A percentile compares a stretch with the other conserved stretches of the same genome.
phyloP scores from a whole-genome alignment of 441 rosid genomes.

The Melastoma candidum region DNA sequence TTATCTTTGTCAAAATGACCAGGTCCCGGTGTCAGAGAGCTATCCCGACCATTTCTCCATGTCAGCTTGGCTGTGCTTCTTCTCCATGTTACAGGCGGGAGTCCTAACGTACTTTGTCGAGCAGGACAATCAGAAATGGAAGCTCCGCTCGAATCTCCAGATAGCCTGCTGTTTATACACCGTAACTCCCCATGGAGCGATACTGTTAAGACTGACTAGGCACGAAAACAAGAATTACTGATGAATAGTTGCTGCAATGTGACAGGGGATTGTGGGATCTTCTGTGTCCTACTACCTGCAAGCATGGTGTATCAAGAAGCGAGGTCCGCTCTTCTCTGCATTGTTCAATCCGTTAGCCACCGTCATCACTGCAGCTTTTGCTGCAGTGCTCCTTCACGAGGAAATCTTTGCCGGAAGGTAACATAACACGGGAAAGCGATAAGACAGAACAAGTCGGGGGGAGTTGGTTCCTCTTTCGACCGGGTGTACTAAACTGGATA shows the following conservation, averaged over 20 bases:
- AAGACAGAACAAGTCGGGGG: too few relatives aligned
- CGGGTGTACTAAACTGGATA: too few relatives aligned
- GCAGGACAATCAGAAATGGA: constrained; percentile 29
- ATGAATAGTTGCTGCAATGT: too few relatives aligned
- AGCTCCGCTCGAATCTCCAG: constrained; percentile 33
- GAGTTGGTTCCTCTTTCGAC: too few relatives aligned
- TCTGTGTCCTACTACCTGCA: constrained; percentile 38
- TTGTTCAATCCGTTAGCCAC: constrained; percentile 53
- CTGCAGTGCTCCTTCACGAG: constrained; percentile 34
- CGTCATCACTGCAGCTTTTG: constrained; percentile 34
- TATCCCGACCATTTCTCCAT: constrained; percentile 41
- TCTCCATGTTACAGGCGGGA: constrained; percentile 49
- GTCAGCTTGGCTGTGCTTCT: constrained; percentile 38
- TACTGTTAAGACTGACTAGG: background rate
- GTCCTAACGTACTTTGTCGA: constrained; percentile 30
- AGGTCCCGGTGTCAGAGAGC: constrained; percentile 43
- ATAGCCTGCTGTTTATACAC: constrained; percentile 34
- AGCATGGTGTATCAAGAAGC: constrained; percentile 49
- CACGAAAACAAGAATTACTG: too few relatives aligned
- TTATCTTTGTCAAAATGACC: background rate
- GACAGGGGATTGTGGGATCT: constrained; percentile 19
- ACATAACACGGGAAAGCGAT: too few relatives aligned
- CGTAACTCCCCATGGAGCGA: constrained; percentile 2
- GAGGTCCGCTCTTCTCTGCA: constrained; percentile 53
- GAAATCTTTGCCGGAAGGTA: constrained; percentile 41